phyloP scores from a whole-genome alignment of 371 early-diverging fungal genomes.

The Mortierella sp. region DNA sequence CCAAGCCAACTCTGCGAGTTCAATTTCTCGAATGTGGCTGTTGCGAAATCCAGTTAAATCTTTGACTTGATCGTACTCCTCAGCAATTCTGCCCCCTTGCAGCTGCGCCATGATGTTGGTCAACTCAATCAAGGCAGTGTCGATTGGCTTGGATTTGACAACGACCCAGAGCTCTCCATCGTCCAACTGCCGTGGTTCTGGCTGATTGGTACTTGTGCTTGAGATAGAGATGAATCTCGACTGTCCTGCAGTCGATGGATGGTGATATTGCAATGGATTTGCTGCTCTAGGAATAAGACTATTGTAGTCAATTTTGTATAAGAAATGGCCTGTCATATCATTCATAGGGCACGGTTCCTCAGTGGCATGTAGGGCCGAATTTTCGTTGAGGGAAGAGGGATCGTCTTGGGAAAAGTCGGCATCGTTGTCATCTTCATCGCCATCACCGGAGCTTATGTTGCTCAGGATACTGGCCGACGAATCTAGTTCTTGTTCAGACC shows the following conservation, averaged over 20 bases:
- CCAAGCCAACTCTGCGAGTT: slow-evolving; percentile 49
- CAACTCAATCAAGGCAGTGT: slow-evolving; percentile 52
- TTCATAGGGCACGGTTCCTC: slow-evolving; percentile 42
- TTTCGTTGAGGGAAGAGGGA: neutral
- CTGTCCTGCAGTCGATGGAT: slow-evolving; percentile 8
- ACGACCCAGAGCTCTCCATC: slow-evolving; percentile 43
- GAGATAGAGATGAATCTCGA: slow-evolving; percentile 21
- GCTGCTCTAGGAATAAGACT: neutral
- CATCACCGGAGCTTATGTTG: slow-evolving; percentile 46
- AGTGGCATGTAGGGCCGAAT: neutral
- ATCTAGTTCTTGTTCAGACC: slow-evolving; percentile 46
- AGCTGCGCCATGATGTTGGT: slow-evolving; percentile 58
- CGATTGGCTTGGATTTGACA: slow-evolving; percentile 55
- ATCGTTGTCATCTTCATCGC: slow-evolving; percentile 35
- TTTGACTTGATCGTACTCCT: slow-evolving; percentile 53
- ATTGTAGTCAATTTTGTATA: slow-evolving; percentile 44
- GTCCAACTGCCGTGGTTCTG: neutral
- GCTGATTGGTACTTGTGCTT: slow-evolving; percentile 14
- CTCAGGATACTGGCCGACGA: slow-evolving; percentile 54
- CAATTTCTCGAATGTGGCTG: slow-evolving; percentile 55
- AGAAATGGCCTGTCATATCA: slow-evolving; percentile 53
- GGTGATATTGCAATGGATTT: neutral
- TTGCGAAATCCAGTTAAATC: slow-evolving; percentile 53
- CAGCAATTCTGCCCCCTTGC: slow-evolving; percentile 49
- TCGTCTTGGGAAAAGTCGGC: neutral